Conservation (phyloP, 805 yeast genomes). For the Candida pseudoglaebosa region DNA sequence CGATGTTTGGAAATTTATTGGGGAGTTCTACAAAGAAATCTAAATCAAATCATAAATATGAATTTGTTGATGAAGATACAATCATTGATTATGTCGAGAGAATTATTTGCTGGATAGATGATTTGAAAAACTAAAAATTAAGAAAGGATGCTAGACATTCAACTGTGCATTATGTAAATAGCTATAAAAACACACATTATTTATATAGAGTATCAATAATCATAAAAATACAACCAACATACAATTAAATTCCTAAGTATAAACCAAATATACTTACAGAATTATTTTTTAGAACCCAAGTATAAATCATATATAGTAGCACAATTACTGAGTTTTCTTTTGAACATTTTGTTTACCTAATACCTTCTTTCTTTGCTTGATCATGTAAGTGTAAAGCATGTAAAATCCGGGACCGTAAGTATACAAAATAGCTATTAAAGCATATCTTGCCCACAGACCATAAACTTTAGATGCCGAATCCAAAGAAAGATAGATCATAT, state of each 20-base stretch:
- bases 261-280: too few species aligned
- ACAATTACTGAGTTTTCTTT: constrained; percentile 10
- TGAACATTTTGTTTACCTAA: constrained; percentile 41
- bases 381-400: constrained; percentile 80
- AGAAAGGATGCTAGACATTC: background rate
- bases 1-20: constrained; percentile 8
- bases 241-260: too few species aligned
- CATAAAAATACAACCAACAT: too few species aligned
- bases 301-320: background rate
- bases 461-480: constrained; percentile 56
- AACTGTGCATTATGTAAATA: background rate
- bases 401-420: constrained; percentile 87
- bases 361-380: constrained; percentile 79
- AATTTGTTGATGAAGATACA: constrained; percentile 30
- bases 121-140: constrained; percentile 5
- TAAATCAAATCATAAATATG: constrained; percentile 9
- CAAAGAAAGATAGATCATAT: constrained; percentile 65
- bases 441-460: constrained; percentile 50
- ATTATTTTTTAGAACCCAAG: too few species aligned
- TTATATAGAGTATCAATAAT: too few species aligned
- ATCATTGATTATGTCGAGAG: constrained; percentile 28
- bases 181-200: too few species aligned
- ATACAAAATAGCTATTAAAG: constrained; percentile 53
- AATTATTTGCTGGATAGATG: constrained; percentile 28
- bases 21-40: constrained; percentile 7